These are phyloP conservation scores for Moelleriella libera DNA, from an alignment of 2,329 filamentous ascomycete species.

Conservation along the genomic window DNA sequence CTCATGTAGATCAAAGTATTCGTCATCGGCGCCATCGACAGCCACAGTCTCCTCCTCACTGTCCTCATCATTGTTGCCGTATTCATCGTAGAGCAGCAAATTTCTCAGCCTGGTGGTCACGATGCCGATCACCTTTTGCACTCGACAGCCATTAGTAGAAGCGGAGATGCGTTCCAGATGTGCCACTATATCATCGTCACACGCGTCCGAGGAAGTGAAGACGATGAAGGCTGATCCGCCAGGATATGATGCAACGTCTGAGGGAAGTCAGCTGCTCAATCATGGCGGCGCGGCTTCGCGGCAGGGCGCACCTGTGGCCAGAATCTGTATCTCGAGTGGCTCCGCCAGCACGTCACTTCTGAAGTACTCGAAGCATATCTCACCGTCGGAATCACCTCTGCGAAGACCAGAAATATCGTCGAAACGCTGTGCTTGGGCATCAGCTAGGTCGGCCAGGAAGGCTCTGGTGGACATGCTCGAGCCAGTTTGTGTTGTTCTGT, in stretches of 20 bases:
- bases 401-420: slow-evolving; percentile 38
- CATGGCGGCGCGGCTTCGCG: background rate
- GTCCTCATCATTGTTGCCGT: background rate
- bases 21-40: background rate
- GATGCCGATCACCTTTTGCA: slow-evolving; percentile 3
- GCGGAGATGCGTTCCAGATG: slow-evolving; percentile 27
- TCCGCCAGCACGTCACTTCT: slow-evolving; percentile 10
- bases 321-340: slow-evolving; percentile 21
- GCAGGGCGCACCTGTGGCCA: slow-evolving; percentile 18
- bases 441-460: slow-evolving; percentile 43
- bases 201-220: slow-evolving; percentile 24
- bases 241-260: slow-evolving; percentile 23
- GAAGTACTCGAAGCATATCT: slow-evolving; percentile 47
- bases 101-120: background rate
- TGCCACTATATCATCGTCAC: slow-evolving; percentile 19
- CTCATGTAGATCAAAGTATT: slow-evolving; percentile 2
- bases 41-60: background rate
- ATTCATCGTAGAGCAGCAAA: background rate
- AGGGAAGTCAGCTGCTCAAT: background rate
- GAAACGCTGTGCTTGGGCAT: slow-evolving; percentile 25
- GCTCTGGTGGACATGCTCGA: background rate
- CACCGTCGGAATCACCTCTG: slow-evolving; percentile 56
- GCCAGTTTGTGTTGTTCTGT: background rate
- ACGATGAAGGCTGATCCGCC: slow-evolving; percentile 23
- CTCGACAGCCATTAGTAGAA: slow-evolving; percentile 7